Evolutionary conservation across 495 filamentous ascomycete species (phyloP).

Genomic region (Hypoxylon subgilvum): DNA sequence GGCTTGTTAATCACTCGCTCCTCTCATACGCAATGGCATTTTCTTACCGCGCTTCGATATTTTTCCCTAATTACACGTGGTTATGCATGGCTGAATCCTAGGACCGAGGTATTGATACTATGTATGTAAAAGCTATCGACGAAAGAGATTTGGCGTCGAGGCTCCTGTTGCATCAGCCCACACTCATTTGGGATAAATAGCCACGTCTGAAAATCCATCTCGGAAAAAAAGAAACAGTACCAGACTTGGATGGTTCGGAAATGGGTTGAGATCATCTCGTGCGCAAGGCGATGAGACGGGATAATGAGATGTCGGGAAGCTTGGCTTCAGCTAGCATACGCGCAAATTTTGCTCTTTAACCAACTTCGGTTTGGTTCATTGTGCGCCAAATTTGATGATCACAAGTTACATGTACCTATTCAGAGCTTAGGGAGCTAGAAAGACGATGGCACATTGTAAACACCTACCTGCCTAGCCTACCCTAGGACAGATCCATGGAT

Average conservation of each 20-base stretch:
- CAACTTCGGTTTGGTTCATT: too few species aligned
- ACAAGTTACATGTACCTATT: too few species aligned
- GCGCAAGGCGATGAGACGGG: not conserved
- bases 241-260: constrained; percentile 3
- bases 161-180: constrained; percentile 26
- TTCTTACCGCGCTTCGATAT: constrained; percentile 11
- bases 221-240: constrained; percentile 19
- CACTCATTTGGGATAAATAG: constrained; percentile 38
- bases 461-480: too few species aligned
- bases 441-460: constrained; percentile 21
- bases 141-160: constrained; percentile 15
- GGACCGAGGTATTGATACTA: too few species aligned
- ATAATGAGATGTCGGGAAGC: too few species aligned
- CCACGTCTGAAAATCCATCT: constrained; percentile 14
- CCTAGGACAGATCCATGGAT: too few species aligned
- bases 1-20: too few species aligned
- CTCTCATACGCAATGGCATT: constrained; percentile 7
- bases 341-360: too few species aligned
- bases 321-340: too few species aligned
- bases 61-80: constrained; percentile 20
- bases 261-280: constrained; percentile 7
- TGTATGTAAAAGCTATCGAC: too few species aligned
- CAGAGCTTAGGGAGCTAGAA: constrained; percentile 2
- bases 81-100: too few species aligned
- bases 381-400: not conserved